Conservation (phyloP, 441 rosid genomes). For the Hura crepitans region DNA sequence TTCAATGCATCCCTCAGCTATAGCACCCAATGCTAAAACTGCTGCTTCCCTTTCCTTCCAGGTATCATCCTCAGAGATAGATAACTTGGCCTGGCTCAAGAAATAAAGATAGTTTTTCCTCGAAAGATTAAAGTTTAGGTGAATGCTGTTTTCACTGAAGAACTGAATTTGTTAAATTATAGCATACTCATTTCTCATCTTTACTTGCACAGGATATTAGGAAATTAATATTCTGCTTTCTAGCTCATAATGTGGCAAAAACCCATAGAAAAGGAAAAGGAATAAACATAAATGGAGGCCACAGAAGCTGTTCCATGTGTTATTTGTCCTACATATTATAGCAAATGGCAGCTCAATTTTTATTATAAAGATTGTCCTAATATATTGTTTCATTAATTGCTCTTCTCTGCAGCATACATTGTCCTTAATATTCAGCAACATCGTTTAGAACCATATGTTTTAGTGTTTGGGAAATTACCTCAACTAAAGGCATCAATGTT, state of each 20-base stretch:
- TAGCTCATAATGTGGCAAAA: neutral
- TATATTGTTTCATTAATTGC: neutral
- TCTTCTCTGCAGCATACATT: neutral
- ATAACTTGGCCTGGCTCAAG: slow-evolving; percentile 62
- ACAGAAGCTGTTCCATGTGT: neutral
- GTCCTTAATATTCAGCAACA: neutral
- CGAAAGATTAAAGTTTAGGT: neutral
- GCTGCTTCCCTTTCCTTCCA: slow-evolving; percentile 99
- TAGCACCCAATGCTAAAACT: slow-evolving; percentile 93
- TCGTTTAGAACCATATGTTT: neutral
- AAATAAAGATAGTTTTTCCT: neutral
- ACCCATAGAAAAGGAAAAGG: neutral
- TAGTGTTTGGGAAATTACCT: slow-evolving; percentile 38
- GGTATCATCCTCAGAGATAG: slow-evolving; percentile 69
- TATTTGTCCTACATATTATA: neutral
- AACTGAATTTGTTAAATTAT: neutral
- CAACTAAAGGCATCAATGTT: slow-evolving; percentile 78
- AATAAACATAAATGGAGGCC: neutral
- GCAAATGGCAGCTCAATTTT: neutral
- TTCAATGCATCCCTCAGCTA: slow-evolving; percentile 85
- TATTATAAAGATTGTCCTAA: neutral
- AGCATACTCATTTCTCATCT: neutral
- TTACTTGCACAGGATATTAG: neutral
- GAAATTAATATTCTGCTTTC: neutral
- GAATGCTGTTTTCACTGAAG: neutral